Evolutionary conservation across 2,329 filamentous ascomycete genomes (phyloP).

Genomic region (Hymenoscyphus repandus): DNA sequence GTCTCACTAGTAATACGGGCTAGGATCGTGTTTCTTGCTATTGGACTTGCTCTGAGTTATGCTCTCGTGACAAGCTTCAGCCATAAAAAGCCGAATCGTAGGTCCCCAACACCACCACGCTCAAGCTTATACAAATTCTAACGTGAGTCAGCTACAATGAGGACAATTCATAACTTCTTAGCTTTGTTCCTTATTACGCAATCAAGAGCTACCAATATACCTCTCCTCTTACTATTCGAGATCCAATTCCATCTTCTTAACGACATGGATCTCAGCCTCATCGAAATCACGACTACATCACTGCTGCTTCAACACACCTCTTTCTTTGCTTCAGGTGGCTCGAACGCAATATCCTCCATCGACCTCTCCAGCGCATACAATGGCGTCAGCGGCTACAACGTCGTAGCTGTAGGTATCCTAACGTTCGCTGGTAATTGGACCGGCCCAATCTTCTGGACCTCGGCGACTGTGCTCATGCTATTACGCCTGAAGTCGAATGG

Average conservation of each 20-base stretch:
- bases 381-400: conserved; percentile 75
- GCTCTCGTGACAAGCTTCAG: conserved; percentile 40
- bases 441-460: conserved; percentile 81
- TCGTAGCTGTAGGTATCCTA: conserved; percentile 73
- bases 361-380: conserved; percentile 95
- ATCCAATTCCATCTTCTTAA: conserved; percentile 51
- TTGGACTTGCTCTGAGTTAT: conserved; percentile 34
- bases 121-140: conserved; percentile 4
- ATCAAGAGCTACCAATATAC: conserved; percentile 78
- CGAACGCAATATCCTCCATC: conserved; percentile 93
- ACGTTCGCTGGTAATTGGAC: conserved; percentile 91
- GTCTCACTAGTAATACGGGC: conserved; percentile 30
- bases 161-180: conserved; percentile 62
- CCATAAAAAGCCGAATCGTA: conserved; percentile 22
- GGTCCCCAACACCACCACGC: not conserved
- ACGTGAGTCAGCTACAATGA: conserved; percentile 20
- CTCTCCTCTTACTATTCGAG: conserved; percentile 73
- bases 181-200: conserved; percentile 82
- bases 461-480: conserved; percentile 56
- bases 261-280: conserved; percentile 41
- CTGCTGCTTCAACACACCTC: conserved; percentile 74
- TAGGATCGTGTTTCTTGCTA: conserved; percentile 43
- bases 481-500: conserved; percentile 33
- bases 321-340: conserved; percentile 88
- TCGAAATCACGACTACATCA: conserved; percentile 62